A percentile compares a stretch with the other conserved stretches of the same genome.
Evolutionary conservation across 139 green algal species (phyloP).

Genomic region (Microglena sp.): DNA sequence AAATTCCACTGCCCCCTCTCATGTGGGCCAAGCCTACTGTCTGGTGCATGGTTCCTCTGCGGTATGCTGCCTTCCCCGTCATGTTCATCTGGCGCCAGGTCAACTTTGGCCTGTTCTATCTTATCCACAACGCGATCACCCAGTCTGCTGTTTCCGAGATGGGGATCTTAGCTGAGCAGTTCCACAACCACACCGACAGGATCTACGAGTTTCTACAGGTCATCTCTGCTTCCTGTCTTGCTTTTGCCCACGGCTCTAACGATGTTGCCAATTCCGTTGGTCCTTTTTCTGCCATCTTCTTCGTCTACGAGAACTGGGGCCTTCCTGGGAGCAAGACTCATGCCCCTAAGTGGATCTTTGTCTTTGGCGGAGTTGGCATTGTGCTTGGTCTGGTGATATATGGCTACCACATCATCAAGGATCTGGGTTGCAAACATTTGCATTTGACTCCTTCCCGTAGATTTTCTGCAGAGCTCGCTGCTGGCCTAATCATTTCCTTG

Average conservation of each 20-base stretch:
- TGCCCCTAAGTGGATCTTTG: slow-evolving; percentile 34
- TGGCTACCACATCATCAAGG: slow-evolving; percentile 20
- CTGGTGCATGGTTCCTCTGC: too few species aligned
- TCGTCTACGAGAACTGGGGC: slow-evolving; percentile 14
- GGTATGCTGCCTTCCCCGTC: too few species aligned
- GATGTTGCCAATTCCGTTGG: too few species aligned
- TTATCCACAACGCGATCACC: too few species aligned
- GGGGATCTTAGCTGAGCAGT: too few species aligned
- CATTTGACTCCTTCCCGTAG: slow-evolving; percentile 7
- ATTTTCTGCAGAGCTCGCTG: slow-evolving; percentile 20
- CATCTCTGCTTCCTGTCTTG: slow-evolving; percentile 66
- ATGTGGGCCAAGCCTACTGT: too few species aligned
- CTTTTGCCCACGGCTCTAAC: slow-evolving; percentile 70
- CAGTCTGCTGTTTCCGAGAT: too few species aligned
- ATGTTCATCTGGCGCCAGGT: too few species aligned
- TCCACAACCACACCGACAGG: too few species aligned
- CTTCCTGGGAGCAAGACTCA: slow-evolving; percentile 18
- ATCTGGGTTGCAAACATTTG: not conserved
- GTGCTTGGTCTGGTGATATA: slow-evolving; percentile 69
- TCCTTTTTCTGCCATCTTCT: slow-evolving; percentile 57
- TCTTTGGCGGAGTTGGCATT: slow-evolving; percentile 62
- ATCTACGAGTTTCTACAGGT: too few species aligned
- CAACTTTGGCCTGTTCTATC: too few species aligned
- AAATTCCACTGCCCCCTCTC: too few species aligned
- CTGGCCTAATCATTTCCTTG: slow-evolving; percentile 16